Evolutionary conservation across 2,329 filamentous ascomycete genomes (phyloP).

Genomic region (Dendryphion nanum): DNA sequence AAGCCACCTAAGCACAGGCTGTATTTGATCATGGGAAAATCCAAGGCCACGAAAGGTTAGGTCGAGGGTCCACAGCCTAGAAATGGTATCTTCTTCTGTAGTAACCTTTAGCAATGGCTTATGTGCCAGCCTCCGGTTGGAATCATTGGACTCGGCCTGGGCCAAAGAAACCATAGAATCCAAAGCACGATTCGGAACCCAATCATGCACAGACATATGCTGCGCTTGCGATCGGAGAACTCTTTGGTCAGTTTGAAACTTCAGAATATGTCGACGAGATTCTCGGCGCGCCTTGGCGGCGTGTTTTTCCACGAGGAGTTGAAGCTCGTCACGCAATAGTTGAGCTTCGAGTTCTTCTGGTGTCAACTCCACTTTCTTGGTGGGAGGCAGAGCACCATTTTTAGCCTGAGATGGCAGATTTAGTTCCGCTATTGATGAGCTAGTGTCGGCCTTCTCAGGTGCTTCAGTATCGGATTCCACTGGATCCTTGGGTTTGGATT

Average conservation of each 20-base stretch:
- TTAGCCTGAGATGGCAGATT: slow-evolving; percentile 6
- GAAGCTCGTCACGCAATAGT: slow-evolving; percentile 85
- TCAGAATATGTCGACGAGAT: slow-evolving; percentile 70
- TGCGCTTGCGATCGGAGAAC: slow-evolving; percentile 78
- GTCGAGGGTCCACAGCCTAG: slow-evolving; percentile 82
- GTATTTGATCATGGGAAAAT: slow-evolving; percentile 53
- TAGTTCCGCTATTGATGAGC: slow-evolving; percentile 2
- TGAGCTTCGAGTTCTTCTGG: slow-evolving; percentile 89
- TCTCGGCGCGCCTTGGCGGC: slow-evolving; percentile 77
- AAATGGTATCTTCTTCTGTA: slow-evolving; percentile 74
- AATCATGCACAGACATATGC: slow-evolving; percentile 68
- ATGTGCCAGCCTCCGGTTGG: slow-evolving; percentile 47
- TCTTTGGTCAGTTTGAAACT: slow-evolving; percentile 81
- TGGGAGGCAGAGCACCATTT: slow-evolving; percentile 10
- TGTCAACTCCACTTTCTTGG: slow-evolving; percentile 53
- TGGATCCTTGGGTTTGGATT: slow-evolving; percentile 55
- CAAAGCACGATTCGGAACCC: slow-evolving; percentile 77
- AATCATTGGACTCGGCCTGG: slow-evolving; percentile 58
- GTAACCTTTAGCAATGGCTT: slow-evolving; percentile 42
- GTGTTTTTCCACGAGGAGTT: slow-evolving; percentile 82
- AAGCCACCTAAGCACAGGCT: slow-evolving; percentile 33
- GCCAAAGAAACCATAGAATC: slow-evolving; percentile 74
- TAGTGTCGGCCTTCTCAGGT: slow-evolving; percentile 9
- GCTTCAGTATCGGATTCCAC: slow-evolving; percentile 8
- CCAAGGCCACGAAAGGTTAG: slow-evolving; percentile 67